Percentiles rank a stretch among this genome's conserved stretches.
phyloP scores from a whole-genome alignment of 148 eudicot species.

The Persicaria tinctoria region DNA sequence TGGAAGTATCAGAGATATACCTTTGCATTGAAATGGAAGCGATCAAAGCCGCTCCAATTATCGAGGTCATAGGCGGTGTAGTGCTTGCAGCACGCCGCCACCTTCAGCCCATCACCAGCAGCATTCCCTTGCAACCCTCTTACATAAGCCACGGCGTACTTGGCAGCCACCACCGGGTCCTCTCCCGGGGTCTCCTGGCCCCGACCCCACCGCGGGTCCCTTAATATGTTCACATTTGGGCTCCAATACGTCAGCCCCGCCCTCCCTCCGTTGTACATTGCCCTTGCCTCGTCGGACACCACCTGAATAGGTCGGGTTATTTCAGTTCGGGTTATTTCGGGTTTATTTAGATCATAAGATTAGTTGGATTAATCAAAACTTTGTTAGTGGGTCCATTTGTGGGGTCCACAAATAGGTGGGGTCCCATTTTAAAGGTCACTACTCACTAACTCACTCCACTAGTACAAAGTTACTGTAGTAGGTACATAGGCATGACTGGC shows the following conservation, averaged over 20 bases:
- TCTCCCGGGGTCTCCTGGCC: constrained; percentile 99
- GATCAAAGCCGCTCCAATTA: constrained; percentile 85
- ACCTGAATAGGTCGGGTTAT: constrained; percentile 28
- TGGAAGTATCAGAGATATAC: constrained; percentile 18
- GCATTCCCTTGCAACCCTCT: constrained; percentile 68
- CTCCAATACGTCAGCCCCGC: constrained; percentile 91
- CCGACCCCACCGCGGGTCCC: constrained; percentile 97
- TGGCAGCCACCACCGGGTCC: constrained; percentile 67
- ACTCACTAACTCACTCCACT: background rate
- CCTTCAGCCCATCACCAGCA: constrained; percentile 57
- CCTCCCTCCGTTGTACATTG: constrained; percentile 90
- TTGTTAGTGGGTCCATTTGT: background rate
- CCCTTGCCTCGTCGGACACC: constrained; percentile 91
- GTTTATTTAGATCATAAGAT: too few relatives aligned
- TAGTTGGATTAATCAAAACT: too few relatives aligned
- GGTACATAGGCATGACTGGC: background rate
- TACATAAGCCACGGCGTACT: constrained; percentile 66
- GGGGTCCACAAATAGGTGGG: too few relatives aligned
- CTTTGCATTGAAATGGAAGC: constrained; percentile 79
- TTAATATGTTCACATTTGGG: constrained; percentile 79
- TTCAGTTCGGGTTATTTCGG: too few relatives aligned
- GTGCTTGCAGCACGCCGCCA: constrained; percentile 94
- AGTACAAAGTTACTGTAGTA: background rate
- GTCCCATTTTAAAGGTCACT: too few relatives aligned
- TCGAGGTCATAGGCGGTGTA: constrained; percentile 92